Percentiles rank a stretch among this genome's conserved stretches.
phyloP scores from a whole-genome alignment of 2,329 filamentous ascomycete genomes.

The Clonostachys rosea region DNA sequence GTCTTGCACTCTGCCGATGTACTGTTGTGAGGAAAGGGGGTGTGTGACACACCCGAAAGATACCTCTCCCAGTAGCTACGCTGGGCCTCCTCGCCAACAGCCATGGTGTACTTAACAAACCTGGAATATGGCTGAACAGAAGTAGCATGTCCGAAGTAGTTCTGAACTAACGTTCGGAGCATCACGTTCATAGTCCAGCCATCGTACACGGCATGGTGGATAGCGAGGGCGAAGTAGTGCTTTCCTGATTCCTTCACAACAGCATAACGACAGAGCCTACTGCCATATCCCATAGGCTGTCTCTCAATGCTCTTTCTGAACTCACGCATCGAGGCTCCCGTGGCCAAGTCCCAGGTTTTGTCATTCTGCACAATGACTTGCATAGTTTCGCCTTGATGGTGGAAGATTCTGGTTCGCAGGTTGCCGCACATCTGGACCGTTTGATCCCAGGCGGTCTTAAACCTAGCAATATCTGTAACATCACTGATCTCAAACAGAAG shows the following conservation, averaged over 20 bases:
- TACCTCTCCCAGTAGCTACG: not conserved
- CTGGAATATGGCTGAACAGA: slow-evolving; percentile 1
- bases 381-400: slow-evolving; percentile 2
- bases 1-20: not conserved
- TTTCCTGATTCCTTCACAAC: slow-evolving; percentile 1
- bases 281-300: slow-evolving; percentile 2
- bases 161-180: not conserved
- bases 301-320: not conserved
- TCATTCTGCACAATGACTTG: slow-evolving; percentile 8
- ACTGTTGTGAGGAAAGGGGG: not conserved
- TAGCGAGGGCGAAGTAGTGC: slow-evolving; percentile 11
- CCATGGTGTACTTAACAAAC: slow-evolving; percentile 5
- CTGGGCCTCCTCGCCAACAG: not conserved
- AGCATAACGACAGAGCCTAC: slow-evolving; percentile 1
- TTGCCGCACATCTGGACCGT: slow-evolving; percentile 6
- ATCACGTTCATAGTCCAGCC: slow-evolving; percentile 11
- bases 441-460: slow-evolving; percentile 10
- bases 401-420: slow-evolving; percentile 10
- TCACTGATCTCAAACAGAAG: slow-evolving; percentile 1
- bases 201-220: slow-evolving; percentile 18
- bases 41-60: not conserved
- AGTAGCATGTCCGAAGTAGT: not conserved
- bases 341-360: not conserved
- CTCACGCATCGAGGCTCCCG: not conserved
- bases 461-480: slow-evolving; percentile 6